phyloP scores from a whole-genome alignment of 768 basidiomycete species.

The Mycena alexandri region DNA sequence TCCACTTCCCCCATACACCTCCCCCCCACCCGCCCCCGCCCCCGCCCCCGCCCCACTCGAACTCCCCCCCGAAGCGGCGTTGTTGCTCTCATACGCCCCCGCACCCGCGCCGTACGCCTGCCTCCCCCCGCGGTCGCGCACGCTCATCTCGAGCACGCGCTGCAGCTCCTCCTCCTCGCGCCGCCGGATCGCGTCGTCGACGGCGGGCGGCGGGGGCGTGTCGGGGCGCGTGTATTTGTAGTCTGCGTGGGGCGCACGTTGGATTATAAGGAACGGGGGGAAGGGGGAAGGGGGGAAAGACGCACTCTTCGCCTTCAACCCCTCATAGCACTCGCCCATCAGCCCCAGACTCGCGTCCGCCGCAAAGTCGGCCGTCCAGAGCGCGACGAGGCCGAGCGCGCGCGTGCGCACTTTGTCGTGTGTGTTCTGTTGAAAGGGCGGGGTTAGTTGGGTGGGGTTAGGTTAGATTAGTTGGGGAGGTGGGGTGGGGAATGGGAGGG shows the following conservation, averaged over 20 bases:
- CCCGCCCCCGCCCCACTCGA: slow-evolving; percentile 19
- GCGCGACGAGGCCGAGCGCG: slow-evolving; percentile 76
- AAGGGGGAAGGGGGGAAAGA: slow-evolving; percentile 3
- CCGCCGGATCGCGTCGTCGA: slow-evolving; percentile 84
- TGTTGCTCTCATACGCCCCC: too few species aligned
- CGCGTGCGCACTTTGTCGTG: slow-evolving; percentile 92
- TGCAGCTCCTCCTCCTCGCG: slow-evolving; percentile 96
- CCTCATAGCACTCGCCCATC: slow-evolving; percentile 91
- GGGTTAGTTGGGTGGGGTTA: too few species aligned
- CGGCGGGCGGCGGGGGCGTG: slow-evolving; percentile 75
- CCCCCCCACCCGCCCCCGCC: background rate
- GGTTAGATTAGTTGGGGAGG: too few species aligned
- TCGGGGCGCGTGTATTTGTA: slow-evolving; percentile 76
- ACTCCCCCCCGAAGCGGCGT: too few species aligned
- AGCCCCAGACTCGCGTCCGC: slow-evolving; percentile 84
- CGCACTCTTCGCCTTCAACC: slow-evolving; percentile 85
- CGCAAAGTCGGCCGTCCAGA: slow-evolving; percentile 90
- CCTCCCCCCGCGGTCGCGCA: slow-evolving; percentile 90
- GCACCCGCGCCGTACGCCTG: slow-evolving; percentile 49
- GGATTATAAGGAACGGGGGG: background rate
- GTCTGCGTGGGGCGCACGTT: slow-evolving; percentile 55
- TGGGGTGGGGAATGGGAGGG: too few species aligned
- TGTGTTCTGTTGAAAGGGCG: slow-evolving; percentile 86
- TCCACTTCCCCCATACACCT: background rate
- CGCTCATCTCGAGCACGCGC: slow-evolving; percentile 92